Conservation (phyloP, 2,329 filamentous ascomycete genomes). For the Fusarium kyushuense region DNA sequence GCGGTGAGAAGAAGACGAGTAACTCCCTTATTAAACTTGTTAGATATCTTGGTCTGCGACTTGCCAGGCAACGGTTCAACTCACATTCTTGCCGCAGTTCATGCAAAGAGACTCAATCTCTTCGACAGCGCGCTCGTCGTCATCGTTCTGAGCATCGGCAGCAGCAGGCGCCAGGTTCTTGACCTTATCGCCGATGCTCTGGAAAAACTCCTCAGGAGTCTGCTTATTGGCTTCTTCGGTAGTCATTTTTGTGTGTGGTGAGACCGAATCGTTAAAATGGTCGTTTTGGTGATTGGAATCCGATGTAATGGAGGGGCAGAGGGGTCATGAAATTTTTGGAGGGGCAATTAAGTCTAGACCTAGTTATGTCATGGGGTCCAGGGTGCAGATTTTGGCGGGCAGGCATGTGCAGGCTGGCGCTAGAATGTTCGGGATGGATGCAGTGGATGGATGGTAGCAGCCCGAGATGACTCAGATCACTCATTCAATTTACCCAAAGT, state of each 20-base stretch:
- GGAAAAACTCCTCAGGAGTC: constrained; percentile 67
- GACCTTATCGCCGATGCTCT: constrained; percentile 72
- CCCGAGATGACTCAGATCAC: constrained; percentile 28
- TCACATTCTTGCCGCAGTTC: constrained; percentile 84
- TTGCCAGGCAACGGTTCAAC: constrained; percentile 35
- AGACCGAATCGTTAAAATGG: constrained; percentile 28
- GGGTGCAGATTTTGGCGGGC: constrained; percentile 42
- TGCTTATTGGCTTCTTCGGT: constrained; percentile 55
- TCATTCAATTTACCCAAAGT: not conserved
- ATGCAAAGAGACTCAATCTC: constrained; percentile 85
- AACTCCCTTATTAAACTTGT: constrained; percentile 69
- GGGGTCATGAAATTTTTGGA: constrained; percentile 51
- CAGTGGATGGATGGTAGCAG: not conserved
- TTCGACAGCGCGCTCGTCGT: constrained; percentile 69
- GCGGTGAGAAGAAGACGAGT: constrained; percentile 89
- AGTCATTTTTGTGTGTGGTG: constrained; percentile 55
- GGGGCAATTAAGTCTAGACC: constrained; percentile 43
- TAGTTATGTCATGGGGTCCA: constrained; percentile 49
- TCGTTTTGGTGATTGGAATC: constrained; percentile 28
- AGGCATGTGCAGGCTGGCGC: constrained; percentile 28
- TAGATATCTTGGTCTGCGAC: constrained; percentile 18
- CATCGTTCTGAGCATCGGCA: constrained; percentile 51
- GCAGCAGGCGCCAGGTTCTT: constrained; percentile 61
- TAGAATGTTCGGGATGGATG: constrained; percentile 46
- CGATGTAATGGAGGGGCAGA: constrained; percentile 48